These are phyloP conservation scores for Lactifluus rugatus DNA, from an alignment of 768 basidiomycete genomes.

Conservation along the genomic window DNA sequence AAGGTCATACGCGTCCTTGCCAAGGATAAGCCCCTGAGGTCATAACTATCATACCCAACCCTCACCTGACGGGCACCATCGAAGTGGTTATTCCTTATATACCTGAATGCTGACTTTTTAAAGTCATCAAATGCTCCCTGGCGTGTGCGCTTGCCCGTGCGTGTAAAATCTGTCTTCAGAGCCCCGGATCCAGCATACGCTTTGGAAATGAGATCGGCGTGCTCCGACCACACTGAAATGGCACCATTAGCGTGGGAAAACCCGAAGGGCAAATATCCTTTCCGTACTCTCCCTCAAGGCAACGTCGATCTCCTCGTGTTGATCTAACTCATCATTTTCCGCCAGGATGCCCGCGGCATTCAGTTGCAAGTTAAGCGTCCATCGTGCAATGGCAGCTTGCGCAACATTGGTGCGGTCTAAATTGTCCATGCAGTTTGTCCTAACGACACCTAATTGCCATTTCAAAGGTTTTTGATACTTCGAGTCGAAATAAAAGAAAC, in stretches of 20 bases:
- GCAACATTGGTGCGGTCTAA: constrained; percentile 96
- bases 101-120: constrained; percentile 72
- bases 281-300: constrained; percentile 82
- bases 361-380: constrained; percentile 72
- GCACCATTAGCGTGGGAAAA: constrained; percentile 6
- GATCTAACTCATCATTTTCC: constrained; percentile 64
- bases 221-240: constrained; percentile 88
- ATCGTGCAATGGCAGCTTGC: constrained; percentile 84
- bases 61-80: constrained; percentile 83
- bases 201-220: constrained; percentile 80
- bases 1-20: constrained; percentile 86
- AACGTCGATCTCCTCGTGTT: constrained; percentile 67
- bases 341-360: constrained; percentile 61
- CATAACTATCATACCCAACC: background rate
- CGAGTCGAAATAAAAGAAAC: constrained; percentile 70
- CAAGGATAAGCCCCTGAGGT: constrained; percentile 2
- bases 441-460: constrained; percentile 66
- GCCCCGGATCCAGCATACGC: constrained; percentile 96
- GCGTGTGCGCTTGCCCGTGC: constrained; percentile 81
- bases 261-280: background rate
- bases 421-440: constrained; percentile 98
- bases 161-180: constrained; percentile 92
- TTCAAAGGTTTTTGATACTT: constrained; percentile 37
- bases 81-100: constrained; percentile 93
- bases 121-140: constrained; percentile 80